These are phyloP conservation scores for Trichaptum fuscoviolaceum DNA, from an alignment of 768 basidiomycete species.

Conservation along the genomic window DNA sequence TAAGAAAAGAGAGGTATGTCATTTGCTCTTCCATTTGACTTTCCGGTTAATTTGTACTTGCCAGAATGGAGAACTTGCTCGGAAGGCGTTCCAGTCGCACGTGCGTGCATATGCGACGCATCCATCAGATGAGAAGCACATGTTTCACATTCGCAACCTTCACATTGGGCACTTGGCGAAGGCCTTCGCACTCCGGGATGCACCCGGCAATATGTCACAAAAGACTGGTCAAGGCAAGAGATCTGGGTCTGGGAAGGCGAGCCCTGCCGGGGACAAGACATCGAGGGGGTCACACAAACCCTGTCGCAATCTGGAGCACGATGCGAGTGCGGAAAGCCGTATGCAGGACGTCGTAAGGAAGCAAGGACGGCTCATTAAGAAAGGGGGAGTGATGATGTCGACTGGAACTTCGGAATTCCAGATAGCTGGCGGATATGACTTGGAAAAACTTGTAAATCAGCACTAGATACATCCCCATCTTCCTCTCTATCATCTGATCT, in stretches of 20 bases:
- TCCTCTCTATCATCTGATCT: not conserved
- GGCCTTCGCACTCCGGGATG: conserved; percentile 85
- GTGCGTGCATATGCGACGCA: conserved; percentile 97
- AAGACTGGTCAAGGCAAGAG: conserved; percentile 13
- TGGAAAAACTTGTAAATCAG: conserved; percentile 50
- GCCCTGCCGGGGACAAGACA: conserved; percentile 16
- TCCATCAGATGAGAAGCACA: conserved; percentile 89
- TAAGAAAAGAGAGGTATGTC: conserved; percentile 57
- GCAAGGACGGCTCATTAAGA: conserved; percentile 77
- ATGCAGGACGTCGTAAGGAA: conserved; percentile 84
- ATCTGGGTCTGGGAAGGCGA: conserved; percentile 11
- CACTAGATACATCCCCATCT: not conserved
- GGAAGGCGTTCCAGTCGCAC: conserved; percentile 86
- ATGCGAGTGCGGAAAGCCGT: conserved; percentile 62
- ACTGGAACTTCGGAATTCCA: conserved; percentile 69
- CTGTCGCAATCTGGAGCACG: conserved; percentile 30
- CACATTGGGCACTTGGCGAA: conserved; percentile 95
- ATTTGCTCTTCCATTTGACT: conserved; percentile 4
- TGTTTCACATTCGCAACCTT: conserved; percentile 92
- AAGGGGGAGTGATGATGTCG: conserved; percentile 68
- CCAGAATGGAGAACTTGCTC: conserved; percentile 73
- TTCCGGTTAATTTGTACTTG: conserved; percentile 9
- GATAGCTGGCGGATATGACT: conserved; percentile 54
- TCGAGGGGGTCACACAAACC: conserved; percentile 22
- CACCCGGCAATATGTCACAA: conserved; percentile 44